These are phyloP conservation scores for Hirsutella minnesotensis DNA, from an alignment of 2,329 filamentous ascomycete genomes.

Conservation along the genomic window DNA sequence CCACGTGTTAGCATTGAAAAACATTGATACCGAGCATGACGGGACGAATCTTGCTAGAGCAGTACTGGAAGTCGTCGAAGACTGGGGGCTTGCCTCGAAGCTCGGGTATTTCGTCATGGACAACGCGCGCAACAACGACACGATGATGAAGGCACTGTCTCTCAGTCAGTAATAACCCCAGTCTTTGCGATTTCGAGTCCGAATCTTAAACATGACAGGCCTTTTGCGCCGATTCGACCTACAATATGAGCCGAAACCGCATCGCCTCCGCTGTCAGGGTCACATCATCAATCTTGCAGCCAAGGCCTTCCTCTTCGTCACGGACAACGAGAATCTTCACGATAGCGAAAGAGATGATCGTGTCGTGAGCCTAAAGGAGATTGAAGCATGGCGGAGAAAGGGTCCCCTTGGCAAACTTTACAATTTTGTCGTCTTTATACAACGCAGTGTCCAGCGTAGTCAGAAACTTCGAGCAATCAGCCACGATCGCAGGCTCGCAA, in stretches of 20 bases:
- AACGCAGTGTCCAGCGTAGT: not conserved
- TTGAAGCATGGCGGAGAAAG: too few relatives aligned
- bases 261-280: conserved; percentile 3
- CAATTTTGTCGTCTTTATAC: too few relatives aligned
- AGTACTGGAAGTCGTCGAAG: conserved; percentile 3
- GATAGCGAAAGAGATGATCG: conserved; percentile 1
- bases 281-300: too few relatives aligned
- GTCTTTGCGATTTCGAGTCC: conserved; percentile 1
- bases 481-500: not conserved
- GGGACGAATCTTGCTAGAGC: conserved; percentile 1
- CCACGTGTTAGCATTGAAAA: conserved; percentile 1
- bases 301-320: conserved; percentile 5
- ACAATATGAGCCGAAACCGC: conserved; percentile 3
- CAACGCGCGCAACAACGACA: conserved; percentile 5
- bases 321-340: conserved; percentile 4
- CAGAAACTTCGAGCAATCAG: too few relatives aligned
- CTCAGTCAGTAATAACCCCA: conserved; percentile 3
- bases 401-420: too few relatives aligned
- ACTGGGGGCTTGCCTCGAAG: conserved; percentile 3
- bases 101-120: conserved; percentile 5
- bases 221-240: conserved; percentile 3
- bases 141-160: conserved; percentile 2
- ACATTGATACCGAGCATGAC: conserved; percentile 5
- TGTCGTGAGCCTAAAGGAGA: conserved; percentile 3
- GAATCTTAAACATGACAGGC: conserved; percentile 3